Percentiles rank a stretch among this genome's conserved stretches.
phyloP scores from a whole-genome alignment of 176 grass and related monocot species.

The Otatea glauca region DNA sequence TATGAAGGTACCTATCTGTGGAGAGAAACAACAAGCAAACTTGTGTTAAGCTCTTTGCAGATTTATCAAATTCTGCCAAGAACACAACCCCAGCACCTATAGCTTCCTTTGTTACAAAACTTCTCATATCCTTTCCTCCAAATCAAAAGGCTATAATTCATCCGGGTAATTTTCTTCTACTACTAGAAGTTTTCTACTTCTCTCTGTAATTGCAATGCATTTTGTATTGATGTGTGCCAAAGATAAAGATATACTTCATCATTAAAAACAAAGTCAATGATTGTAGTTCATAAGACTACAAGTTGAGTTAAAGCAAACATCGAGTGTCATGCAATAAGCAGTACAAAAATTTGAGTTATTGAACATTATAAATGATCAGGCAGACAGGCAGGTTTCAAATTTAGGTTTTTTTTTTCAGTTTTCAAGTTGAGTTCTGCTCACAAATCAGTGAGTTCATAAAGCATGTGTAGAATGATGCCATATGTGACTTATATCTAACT shows the following conservation, averaged over 20 bases:
- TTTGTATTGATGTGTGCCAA: not conserved
- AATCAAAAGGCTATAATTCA: slow-evolving; percentile 74
- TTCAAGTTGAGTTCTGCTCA: not conserved
- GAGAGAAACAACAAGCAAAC: slow-evolving; percentile 95
- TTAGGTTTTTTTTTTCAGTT: not conserved
- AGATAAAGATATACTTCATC: not conserved
- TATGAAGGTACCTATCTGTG: slow-evolving; percentile 81
- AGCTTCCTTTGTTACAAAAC: slow-evolving; percentile 88
- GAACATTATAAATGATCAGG: slow-evolving; percentile 14
- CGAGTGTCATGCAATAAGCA: not conserved
- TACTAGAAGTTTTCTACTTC: not conserved
- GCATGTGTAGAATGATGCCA: not conserved
- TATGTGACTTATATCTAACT: slow-evolving; percentile 23
- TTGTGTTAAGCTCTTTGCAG: slow-evolving; percentile 79
- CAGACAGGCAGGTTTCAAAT: slow-evolving; percentile 11
- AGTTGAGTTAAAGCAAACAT: slow-evolving; percentile 28
- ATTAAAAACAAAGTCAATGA: not conserved
- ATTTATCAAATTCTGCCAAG: slow-evolving; percentile 64
- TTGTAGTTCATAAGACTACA: slow-evolving; percentile 20
- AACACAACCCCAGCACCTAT: slow-evolving; percentile 71
- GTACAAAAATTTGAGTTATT: not conserved
- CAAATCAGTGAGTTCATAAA: not conserved
- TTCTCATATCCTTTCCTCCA: slow-evolving; percentile 71
- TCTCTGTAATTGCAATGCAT: not conserved
- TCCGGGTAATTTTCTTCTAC: slow-evolving; percentile 59